Percentiles rank a stretch among this genome's conserved stretches.
These are phyloP conservation scores for Saturnispora serradocipensis DNA, from an alignment of 805 yeast species.

Conservation along the genomic window DNA sequence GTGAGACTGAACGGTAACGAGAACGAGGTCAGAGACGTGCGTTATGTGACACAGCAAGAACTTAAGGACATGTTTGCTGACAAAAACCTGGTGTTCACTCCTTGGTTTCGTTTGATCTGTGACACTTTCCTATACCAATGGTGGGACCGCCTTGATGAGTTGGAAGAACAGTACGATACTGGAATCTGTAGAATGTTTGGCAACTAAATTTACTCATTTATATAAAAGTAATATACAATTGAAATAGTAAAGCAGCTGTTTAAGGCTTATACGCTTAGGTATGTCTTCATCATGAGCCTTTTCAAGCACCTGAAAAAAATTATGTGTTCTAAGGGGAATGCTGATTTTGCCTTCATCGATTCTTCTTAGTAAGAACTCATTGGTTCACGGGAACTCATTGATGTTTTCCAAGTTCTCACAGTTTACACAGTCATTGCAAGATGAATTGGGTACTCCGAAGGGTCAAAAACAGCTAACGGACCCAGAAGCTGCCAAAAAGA, in stretches of 20 bases:
- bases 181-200: conserved; percentile 39
- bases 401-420: conserved; percentile 6
- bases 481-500: conserved; percentile 19
- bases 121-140: conserved; percentile 83
- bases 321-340: neutral
- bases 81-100: conserved; percentile 62
- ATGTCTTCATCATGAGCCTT: neutral
- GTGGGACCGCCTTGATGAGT: conserved; percentile 74
- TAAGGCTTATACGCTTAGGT: too few relatives aligned
- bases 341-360: neutral
- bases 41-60: conserved; percentile 61
- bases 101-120: conserved; percentile 97
- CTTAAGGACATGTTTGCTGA: conserved; percentile 72
- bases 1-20: conserved; percentile 44
- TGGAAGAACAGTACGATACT: conserved; percentile 41
- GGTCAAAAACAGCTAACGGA: conserved; percentile 18
- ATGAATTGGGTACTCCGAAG: conserved; percentile 21
- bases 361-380: neutral
- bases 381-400: neutral
- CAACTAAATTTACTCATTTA: conserved; percentile 12
- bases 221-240: neutral
- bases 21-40: conserved; percentile 79
- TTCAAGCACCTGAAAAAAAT: neutral
- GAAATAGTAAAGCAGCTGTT: neutral
- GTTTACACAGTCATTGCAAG: conserved; percentile 17